These are phyloP conservation scores for Kregervanrija delftensis DNA, from an alignment of 805 yeast species.

Conservation along the genomic window DNA sequence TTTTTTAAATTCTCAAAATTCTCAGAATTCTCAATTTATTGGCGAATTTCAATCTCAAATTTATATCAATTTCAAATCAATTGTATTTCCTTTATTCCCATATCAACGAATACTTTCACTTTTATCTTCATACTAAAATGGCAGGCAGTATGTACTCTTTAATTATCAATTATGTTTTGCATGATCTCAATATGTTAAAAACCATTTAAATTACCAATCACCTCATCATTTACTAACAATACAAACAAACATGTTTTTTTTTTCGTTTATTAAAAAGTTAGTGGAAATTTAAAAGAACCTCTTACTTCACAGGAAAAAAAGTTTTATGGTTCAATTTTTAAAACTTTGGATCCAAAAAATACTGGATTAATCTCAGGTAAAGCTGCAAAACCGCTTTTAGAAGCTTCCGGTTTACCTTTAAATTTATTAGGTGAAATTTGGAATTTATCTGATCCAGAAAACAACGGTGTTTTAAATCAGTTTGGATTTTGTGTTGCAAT, in stretches of 20 bases:
- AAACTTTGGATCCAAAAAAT: constrained; percentile 68
- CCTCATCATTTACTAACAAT: not conserved
- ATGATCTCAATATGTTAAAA: too few relatives aligned
- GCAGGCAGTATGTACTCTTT: too few relatives aligned
- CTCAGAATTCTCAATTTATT: too few relatives aligned
- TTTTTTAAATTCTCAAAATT: too few relatives aligned
- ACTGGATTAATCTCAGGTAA: constrained; percentile 86
- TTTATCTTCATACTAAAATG: too few relatives aligned
- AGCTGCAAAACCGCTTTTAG: constrained; percentile 73
- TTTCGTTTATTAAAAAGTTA: not conserved
- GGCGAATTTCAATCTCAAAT: too few relatives aligned
- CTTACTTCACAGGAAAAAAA: constrained; percentile 72
- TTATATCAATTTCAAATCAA: too few relatives aligned
- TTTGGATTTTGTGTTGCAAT: constrained; percentile 78
- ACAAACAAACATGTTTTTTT: not conserved
- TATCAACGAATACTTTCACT: too few relatives aligned
- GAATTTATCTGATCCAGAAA: constrained; percentile 88
- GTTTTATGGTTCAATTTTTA: constrained; percentile 69
- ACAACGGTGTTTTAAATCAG: constrained; percentile 77
- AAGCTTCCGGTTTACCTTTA: constrained; percentile 78
- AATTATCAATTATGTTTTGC: too few relatives aligned
- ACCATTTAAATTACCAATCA: too few relatives aligned
- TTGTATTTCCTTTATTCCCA: too few relatives aligned
- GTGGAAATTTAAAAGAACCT: constrained; percentile 22
- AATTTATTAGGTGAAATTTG: constrained; percentile 81